These are phyloP conservation scores for Stropharia rugosoannulata DNA, from an alignment of 768 basidiomycete species.

Conservation along the genomic window DNA sequence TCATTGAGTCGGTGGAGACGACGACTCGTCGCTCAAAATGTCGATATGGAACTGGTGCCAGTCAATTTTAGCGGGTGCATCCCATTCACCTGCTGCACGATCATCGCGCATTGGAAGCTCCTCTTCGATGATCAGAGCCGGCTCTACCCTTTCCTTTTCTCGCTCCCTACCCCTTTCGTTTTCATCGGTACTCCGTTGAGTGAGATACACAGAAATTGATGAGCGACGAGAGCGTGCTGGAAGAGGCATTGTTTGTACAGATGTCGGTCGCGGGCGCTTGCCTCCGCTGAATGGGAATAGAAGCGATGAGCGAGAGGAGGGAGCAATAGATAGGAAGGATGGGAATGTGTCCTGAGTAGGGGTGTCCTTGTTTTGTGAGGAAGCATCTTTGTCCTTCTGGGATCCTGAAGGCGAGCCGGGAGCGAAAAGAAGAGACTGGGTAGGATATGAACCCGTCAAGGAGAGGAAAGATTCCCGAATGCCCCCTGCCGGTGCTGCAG, in stretches of 20 bases:
- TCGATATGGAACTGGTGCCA: constrained; percentile 61
- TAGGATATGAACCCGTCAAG: constrained; percentile 26
- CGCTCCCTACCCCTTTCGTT: not conserved
- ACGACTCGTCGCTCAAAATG: constrained; percentile 29
- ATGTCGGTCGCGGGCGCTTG: constrained; percentile 20
- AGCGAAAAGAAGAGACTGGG: too few species aligned
- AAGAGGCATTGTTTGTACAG: constrained; percentile 26
- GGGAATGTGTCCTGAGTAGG: too few species aligned
- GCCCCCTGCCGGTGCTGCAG: constrained; percentile 23
- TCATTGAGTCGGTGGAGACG: too few species aligned
- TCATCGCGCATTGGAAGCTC: constrained; percentile 23
- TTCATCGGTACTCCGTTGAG: constrained; percentile 13
- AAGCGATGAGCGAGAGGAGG: constrained; percentile 23
- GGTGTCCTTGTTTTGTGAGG: too few species aligned
- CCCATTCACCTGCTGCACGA: constrained; percentile 24
- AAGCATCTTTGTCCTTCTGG: too few species aligned
- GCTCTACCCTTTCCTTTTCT: constrained; percentile 29
- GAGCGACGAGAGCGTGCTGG: constrained; percentile 25
- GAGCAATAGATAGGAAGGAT: too few species aligned
- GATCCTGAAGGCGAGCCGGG: too few species aligned
- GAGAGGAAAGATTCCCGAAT: constrained; percentile 41
- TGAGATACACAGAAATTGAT: constrained; percentile 13
- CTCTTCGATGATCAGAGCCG: constrained; percentile 41
- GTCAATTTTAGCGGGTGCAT: constrained; percentile 43
- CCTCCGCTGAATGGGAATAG: constrained; percentile 7